Conservation (phyloP, 768 basidiomycete species). For the Jaapia argillacea region DNA sequence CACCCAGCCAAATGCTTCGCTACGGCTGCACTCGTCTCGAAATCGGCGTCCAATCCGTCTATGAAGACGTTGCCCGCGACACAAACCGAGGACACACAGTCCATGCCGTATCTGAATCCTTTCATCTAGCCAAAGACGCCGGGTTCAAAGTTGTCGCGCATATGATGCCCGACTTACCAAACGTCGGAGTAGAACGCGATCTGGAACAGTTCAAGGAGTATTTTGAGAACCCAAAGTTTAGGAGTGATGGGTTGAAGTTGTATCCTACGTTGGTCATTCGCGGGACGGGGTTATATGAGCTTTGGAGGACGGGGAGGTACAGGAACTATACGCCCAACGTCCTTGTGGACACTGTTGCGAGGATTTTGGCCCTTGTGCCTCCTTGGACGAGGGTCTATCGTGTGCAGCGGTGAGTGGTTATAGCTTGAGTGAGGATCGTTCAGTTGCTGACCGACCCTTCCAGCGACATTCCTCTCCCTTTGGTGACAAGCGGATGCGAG, state of each 20-base stretch:
- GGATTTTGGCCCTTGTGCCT: conserved; percentile 92
- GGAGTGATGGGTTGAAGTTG: conserved; percentile 95
- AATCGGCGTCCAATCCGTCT: conserved; percentile 97
- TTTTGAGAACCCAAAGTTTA: conserved; percentile 96
- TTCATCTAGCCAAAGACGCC: conserved; percentile 96
- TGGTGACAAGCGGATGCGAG: conserved; percentile 95
- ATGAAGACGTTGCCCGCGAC: conserved; percentile 98
- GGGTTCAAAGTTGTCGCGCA: conserved; percentile 99
- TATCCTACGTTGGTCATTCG: conserved; percentile 98
- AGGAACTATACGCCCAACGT: conserved; percentile 99
- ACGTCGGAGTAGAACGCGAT: conserved; percentile 95
- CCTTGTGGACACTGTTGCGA: conserved; percentile 91
- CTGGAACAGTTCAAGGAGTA: conserved; percentile 99
- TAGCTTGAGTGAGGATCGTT: neutral
- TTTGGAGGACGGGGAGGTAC: conserved; percentile 95
- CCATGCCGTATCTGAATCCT: conserved; percentile 91
- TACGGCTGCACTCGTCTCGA: conserved; percentile 98
- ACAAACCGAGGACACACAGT: conserved; percentile 99
- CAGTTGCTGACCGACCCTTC: conserved; percentile 2
- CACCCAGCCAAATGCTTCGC: conserved; percentile 86
- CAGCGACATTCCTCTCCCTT: conserved; percentile 93
- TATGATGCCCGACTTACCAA: conserved; percentile 99
- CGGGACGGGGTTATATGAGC: conserved; percentile 90
- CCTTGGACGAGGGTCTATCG: conserved; percentile 99
- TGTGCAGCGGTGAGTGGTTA: conserved; percentile 67